Evolutionary conservation across 1,284 basidiomycete genomes (phyloP).

Genomic region (Puccinia hordei): DNA sequence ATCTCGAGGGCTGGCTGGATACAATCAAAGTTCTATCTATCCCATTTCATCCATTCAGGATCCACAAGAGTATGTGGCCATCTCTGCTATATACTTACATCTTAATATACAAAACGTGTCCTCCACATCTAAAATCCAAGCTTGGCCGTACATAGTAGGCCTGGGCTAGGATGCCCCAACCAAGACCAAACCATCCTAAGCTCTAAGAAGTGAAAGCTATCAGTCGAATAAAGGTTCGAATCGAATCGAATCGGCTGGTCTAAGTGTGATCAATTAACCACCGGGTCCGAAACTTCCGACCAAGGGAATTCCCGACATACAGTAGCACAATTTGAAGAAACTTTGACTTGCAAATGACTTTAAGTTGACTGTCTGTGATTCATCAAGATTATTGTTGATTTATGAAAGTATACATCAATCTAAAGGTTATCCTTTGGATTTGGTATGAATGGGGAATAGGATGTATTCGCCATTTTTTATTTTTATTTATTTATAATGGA

Average conservation of each 20-base stretch:
- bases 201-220: neutral
- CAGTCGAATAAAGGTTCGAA: neutral
- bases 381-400: no score
- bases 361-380: neutral
- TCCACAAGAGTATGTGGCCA: slow-evolving; percentile 10
- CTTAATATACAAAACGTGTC: no score
- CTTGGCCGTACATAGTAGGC: no score
- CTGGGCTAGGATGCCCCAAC: neutral
- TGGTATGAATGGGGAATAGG: neutral
- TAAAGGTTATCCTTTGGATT: neutral
- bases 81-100: no score
- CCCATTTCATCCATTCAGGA: neutral
- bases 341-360: neutral
- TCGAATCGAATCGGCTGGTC: slow-evolving; percentile 6
- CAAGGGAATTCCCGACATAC: neutral
- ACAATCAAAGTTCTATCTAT: neutral
- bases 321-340: neutral
- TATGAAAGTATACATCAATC: neutral
- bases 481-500: no score
- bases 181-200: neutral
- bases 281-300: neutral
- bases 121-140: no score
- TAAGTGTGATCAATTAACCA: neutral
- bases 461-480: neutral
- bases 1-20: neutral